These are phyloP conservation scores for Adansonia grandidieri DNA, from an alignment of 441 rosid genomes.

Conservation along the genomic window DNA sequence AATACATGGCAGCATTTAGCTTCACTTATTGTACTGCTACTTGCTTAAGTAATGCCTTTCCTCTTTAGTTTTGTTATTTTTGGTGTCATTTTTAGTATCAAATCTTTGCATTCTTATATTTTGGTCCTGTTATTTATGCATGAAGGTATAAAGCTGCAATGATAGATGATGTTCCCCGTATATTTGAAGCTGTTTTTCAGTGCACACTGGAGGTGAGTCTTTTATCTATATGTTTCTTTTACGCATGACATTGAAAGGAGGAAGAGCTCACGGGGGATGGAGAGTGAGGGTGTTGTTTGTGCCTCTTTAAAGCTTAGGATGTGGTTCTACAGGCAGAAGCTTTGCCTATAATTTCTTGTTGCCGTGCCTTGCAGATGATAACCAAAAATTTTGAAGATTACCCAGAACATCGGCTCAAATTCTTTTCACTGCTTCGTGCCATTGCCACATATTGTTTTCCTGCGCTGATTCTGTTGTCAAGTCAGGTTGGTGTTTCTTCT, in stretches of 20 bases:
- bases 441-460: slow-evolving; percentile 96
- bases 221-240: background rate
- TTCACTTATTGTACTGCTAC: background rate
- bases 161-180: slow-evolving; percentile 97
- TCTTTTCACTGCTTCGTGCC: slow-evolving; percentile 98
- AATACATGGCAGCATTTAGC: background rate
- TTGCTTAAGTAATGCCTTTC: background rate
- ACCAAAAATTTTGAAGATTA: slow-evolving; percentile 99
- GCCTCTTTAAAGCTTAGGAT: slow-evolving; percentile 15
- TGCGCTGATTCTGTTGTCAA: slow-evolving; percentile 87
- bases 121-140: slow-evolving; percentile 10
- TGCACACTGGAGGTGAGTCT: slow-evolving; percentile 93
- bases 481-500: slow-evolving; percentile 67
- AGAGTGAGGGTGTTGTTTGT: background rate
- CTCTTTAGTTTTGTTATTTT: background rate
- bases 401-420: slow-evolving; percentile 98
- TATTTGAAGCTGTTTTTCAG: slow-evolving; percentile 99
- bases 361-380: slow-evolving; percentile 73
- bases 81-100: background rate
- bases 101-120: background rate
- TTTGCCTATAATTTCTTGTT: background rate
- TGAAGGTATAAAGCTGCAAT: slow-evolving; percentile 89
- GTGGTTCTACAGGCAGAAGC: background rate
- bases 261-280: background rate
- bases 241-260: background rate